These are phyloP conservation scores for Chalciporus piperatus DNA, from an alignment of 768 basidiomycete species.

Conservation along the genomic window DNA sequence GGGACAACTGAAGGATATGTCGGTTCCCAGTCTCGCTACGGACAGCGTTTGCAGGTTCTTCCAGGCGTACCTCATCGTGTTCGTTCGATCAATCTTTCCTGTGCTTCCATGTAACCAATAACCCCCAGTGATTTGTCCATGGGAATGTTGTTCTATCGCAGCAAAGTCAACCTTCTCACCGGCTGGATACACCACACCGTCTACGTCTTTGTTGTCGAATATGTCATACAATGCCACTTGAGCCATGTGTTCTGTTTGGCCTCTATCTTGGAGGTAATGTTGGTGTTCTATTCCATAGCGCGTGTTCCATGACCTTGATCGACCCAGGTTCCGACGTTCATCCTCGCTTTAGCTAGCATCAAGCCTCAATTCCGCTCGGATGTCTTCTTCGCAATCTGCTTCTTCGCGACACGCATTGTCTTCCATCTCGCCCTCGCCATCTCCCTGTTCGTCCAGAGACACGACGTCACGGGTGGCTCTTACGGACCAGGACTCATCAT, in stretches of 20 bases:
- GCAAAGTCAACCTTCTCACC: slow-evolving; percentile 46
- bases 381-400: slow-evolving; percentile 45
- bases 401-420: slow-evolving; percentile 51
- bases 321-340: slow-evolving; percentile 49
- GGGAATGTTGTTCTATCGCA: slow-evolving; percentile 45
- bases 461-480: slow-evolving; percentile 31
- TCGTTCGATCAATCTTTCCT: slow-evolving; percentile 19
- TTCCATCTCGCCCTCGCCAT: slow-evolving; percentile 42
- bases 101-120: slow-evolving; percentile 9
- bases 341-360: slow-evolving; percentile 47
- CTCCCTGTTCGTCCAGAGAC: slow-evolving; percentile 31
- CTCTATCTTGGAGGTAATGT: slow-evolving; percentile 45
- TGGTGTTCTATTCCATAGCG: background rate
- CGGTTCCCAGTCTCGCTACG: slow-evolving; percentile 20
- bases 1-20: slow-evolving; percentile 26
- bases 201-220: slow-evolving; percentile 42
- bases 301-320: background rate
- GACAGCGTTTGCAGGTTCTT: slow-evolving; percentile 38
- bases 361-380: slow-evolving; percentile 45
- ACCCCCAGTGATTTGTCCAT: slow-evolving; percentile 41
- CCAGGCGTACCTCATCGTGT: slow-evolving; percentile 43
- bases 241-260: slow-evolving; percentile 44
- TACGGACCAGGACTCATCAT: slow-evolving; percentile 40
- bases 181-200: slow-evolving; percentile 53
- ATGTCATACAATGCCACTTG: slow-evolving; percentile 34